Evolutionary conservation across 179 eudicot species (phyloP).

Genomic region (Silene noctiflora): DNA sequence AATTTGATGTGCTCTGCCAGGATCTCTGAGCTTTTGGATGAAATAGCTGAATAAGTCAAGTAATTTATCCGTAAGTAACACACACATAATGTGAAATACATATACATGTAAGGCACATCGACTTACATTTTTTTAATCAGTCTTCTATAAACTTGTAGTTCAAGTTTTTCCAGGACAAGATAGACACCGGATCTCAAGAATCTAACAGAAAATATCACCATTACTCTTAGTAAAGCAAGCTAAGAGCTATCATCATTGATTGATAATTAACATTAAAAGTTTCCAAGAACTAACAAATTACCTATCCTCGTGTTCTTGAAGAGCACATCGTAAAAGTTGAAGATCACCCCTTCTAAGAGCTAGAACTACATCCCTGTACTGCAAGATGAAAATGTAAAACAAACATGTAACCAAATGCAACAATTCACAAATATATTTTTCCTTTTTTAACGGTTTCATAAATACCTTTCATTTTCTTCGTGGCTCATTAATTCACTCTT

Average conservation of each 20-base stretch:
- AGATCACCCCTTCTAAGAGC: slow-evolving; percentile 89
- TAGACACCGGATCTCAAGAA: slow-evolving; percentile 93
- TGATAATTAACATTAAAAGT: not conserved
- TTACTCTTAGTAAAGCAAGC: not conserved
- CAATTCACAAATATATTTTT: not conserved
- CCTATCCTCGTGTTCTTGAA: slow-evolving; percentile 85
- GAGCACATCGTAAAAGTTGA: slow-evolving; percentile 73
- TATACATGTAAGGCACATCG: not conserved
- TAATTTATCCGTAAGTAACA: slow-evolving; percentile 11
- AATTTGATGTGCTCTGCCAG: slow-evolving; percentile 82
- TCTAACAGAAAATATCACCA: slow-evolving; percentile 27
- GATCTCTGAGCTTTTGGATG: slow-evolving; percentile 80
- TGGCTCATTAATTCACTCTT: not conserved
- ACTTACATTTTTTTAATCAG: slow-evolving; percentile 83
- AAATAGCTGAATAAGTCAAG: slow-evolving; percentile 46
- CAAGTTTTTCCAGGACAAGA: slow-evolving; percentile 91
- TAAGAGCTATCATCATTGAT: not conserved
- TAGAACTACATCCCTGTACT: slow-evolving; percentile 70
- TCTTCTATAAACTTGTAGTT: slow-evolving; percentile 95
- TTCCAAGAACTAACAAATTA: slow-evolving; percentile 5
- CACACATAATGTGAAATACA: not conserved
- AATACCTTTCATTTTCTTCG: not conserved
- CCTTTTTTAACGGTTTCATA: not conserved
- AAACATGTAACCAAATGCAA: slow-evolving; percentile 2
- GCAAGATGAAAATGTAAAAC: slow-evolving; percentile 22